These are phyloP conservation scores for Lentinula boryana DNA, from an alignment of 768 basidiomycete species.

Conservation along the genomic window DNA sequence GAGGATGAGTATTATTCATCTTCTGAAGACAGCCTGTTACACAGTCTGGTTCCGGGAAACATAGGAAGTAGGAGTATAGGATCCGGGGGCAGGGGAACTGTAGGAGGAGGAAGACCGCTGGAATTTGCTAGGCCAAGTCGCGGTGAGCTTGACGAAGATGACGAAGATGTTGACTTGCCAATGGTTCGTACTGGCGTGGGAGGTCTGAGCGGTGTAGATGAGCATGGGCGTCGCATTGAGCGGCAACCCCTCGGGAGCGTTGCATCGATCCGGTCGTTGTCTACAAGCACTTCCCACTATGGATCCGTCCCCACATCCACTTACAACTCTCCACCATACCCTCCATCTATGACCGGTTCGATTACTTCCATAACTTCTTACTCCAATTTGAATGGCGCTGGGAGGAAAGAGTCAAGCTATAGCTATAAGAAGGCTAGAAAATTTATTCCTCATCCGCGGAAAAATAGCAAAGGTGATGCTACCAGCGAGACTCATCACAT, in stretches of 20 bases:
- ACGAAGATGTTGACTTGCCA: not conserved
- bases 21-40: slow-evolving; percentile 30
- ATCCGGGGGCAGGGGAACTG: slow-evolving; percentile 7
- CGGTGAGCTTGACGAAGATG: not conserved
- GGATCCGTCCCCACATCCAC: not conserved
- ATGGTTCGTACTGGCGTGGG: not conserved
- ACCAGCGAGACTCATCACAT: not conserved
- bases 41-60: not conserved
- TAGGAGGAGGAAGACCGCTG: slow-evolving; percentile 11
- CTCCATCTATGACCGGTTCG: not conserved
- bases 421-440: not conserved
- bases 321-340: not conserved
- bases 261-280: not conserved
- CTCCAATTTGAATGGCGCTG: not conserved
- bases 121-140: slow-evolving; percentile 8
- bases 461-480: not conserved
- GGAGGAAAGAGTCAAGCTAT: not conserved
- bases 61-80: not conserved
- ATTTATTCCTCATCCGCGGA: not conserved
- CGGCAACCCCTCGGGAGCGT: not conserved
- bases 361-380: not conserved
- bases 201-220: not conserved
- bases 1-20: slow-evolving; percentile 33
- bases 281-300: not conserved
- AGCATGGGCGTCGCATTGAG: not conserved